Base-by-base conservation (phyloP, 768 basidiomycete genomes). In the Postia placenta region DNA sequence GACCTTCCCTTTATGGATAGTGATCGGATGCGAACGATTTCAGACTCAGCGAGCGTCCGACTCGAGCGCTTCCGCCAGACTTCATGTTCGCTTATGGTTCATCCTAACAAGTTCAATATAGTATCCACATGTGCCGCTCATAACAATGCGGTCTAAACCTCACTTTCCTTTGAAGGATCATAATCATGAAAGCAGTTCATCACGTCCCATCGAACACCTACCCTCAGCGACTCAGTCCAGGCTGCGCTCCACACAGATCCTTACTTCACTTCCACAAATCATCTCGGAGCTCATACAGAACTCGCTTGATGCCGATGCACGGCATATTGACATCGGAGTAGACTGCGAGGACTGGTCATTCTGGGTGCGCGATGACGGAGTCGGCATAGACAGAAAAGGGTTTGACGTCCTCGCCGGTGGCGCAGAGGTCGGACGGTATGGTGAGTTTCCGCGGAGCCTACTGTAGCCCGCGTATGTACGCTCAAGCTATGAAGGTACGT, bases 211-310 rank as follows among this genome's bases (percentile, higher is more conserved):
- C 28, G 20, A 45, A 14, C 45, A 33, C 6, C 78, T 95, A 26
- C 73, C 85, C 39, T 63, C 59, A 15, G 68, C 71, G n/a, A 89
- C 88, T 5, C 82, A 79, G 39, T 71, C 79, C 19, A 81, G 74
- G 57, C 72, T 98, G 39, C 82, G 94, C 37, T 93, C 92, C 1
- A 79, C 88, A 0, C 80, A 90, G 59, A 83, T 94, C 54, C 67
- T 98, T 51, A 91, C 91, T 0, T 87, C 91, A 4, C 62, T 96
- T 23, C 74, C 86, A 6, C 81, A 87, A 61, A 72, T 94, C 49
- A 70, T 94, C 19, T 83, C 83, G 1, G 92, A 97, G 65, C 79
- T 98, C 28, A 64, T 93, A 11, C 93, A 94, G 63, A 98, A 98
- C 63, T 76, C 90, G 2, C 72, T 97, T 7, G 95, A 98, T 58